Evolutionary conservation across 2,329 filamentous ascomycete genomes (phyloP), one percentile per base, ranked within the genome.

Genomic region (Penicillium crustosum): DNA sequence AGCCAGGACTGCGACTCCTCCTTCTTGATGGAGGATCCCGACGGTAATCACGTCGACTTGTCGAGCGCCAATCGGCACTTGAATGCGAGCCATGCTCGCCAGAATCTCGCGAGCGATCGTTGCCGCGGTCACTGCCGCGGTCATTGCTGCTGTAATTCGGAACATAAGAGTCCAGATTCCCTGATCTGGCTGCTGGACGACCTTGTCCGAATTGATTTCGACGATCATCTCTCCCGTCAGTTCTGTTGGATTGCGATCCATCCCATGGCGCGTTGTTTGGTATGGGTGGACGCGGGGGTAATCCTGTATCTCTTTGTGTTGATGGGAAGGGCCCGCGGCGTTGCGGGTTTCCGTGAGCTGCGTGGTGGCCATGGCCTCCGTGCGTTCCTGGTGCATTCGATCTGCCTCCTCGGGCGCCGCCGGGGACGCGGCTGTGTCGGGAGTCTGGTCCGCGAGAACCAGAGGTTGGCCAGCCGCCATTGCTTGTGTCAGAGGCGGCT

Each of bases 401-500:
- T 57, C 69, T 67, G 44, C 66, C 66, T 29, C 68, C 64, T 47
- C 75, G 70, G 19, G 68, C 66, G 45, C 68, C 70, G 48, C 69
- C 70, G 31, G 75, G 74, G 42, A 77, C 70, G 33, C 76, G 69
- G 53, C 68, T 70, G 50, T 65, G 72, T 55, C 70, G 72, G 35
- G 68, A 67, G 55, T 73, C 71, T 19, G 65, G 39, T 45, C 63
- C 64, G 58, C 71, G 70, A 59, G 68, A 60, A 49, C 70, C 69
- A 36, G 74, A 70, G 45, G 72, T 68, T 51, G 73, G 65, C 77
- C 81, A 86, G 62, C 86, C 83, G 33, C 81, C 80, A 59, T 85
- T 83, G 10, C 82, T 80, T 68, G 91, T 86, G 15, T 93, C 93
- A 3, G 91, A 92, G 4, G 91, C 93, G 13, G 93, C 93, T 66